Evolutionary conservation across 2,329 filamentous ascomycete genomes (phyloP), one percentile per base, ranked within the genome.

Genomic region (Penicillium sp.): DNA sequence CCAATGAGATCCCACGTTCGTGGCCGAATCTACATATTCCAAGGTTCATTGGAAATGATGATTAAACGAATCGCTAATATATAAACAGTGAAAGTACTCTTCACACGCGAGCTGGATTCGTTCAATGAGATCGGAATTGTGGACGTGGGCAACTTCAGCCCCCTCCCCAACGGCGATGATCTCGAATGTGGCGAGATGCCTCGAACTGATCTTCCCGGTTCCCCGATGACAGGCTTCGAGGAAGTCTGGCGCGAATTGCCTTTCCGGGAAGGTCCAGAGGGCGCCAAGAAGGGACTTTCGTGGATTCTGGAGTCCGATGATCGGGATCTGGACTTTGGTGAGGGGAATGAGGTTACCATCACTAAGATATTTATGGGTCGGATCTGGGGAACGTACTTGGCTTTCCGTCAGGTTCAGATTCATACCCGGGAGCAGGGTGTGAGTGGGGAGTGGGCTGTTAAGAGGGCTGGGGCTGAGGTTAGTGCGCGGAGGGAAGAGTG

Each of bases 171-270:
- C 45, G 75, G 75, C 5, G 73, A 77, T 46, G 69, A 71, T 29
- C 66, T 77, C 0, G 75, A 77, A 50, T 69, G 62, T 1, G 75
- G 75, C 0, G 60, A 59, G 2, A 77, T 77, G 75, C 66, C 73
- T 18, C 71, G 71, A 14, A 62, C 66, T 20, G 71, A 76, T 58
- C 54, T 69, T 0, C 66, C 69, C 1, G 70, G 69, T 3, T 62
- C 63, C 8, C 69, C 68, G 3, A 56, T 73, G 1, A 67, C 67
- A 5, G 63, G 67, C 6, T 90, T 91, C 59, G 86, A 89, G 67
- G 88, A 90, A 69, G 67, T 88, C 2, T 90, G 87, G 87, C 69
- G 73, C 1, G 81, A 85, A 41, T 68, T 75, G 3, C 63, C 71
- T 2, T 65, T 77, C 11, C 53, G 49, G 11, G 48, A 56, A 2